Conservation (phyloP, 495 filamentous ascomycete species). For the Penicillium parvum region DNA sequence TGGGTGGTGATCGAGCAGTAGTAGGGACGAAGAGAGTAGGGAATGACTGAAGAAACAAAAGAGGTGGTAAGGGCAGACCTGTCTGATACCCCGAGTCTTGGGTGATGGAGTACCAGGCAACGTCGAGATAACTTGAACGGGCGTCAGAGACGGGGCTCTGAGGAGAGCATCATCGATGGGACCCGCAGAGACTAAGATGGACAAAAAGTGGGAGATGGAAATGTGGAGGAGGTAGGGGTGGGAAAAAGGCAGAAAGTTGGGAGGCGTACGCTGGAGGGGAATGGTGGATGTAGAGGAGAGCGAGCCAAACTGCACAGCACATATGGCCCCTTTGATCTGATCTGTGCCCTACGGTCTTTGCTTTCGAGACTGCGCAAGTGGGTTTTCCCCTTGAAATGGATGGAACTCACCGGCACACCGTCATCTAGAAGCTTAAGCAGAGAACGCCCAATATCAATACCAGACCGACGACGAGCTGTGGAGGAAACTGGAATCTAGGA, state of each 20-base stretch:
- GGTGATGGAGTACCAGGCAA: background rate
- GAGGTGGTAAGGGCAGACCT: background rate
- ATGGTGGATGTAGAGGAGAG: background rate
- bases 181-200: background rate
- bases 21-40: background rate
- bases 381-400: too few relatives aligned
- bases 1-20: background rate
- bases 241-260: background rate
- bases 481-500: conserved; percentile 15
- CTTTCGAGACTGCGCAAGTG: too few relatives aligned
- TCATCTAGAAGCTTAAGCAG: background rate
- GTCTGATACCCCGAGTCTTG: background rate
- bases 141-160: background rate
- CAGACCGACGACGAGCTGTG: background rate
- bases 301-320: too few relatives aligned
- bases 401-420: too few relatives aligned
- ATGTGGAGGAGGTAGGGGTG: background rate
- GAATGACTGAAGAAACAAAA: too few relatives aligned
- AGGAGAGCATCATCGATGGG: background rate
- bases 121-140: background rate
- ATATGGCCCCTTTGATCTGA: too few relatives aligned
- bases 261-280: background rate
- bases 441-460: background rate
- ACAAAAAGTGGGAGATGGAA: background rate
- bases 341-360: too few relatives aligned